A percentile compares a stretch with the other conserved stretches of the same genome.
Conservation (phyloP, 2,329 filamentous ascomycete genomes). For the Ceratocystis huliohia region DNA sequence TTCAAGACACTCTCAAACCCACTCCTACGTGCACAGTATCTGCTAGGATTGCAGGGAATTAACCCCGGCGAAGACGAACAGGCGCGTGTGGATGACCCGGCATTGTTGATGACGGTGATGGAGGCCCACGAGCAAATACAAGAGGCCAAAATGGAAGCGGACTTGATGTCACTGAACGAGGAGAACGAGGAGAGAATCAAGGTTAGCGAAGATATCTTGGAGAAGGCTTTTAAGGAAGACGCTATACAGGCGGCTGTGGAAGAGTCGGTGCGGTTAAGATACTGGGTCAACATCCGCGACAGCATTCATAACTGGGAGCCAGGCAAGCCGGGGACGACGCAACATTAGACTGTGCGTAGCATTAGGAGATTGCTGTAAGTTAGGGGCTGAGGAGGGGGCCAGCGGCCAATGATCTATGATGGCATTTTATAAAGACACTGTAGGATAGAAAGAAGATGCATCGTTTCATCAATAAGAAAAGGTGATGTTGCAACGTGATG, state of each 20-base stretch:
- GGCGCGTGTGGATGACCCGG: constrained; percentile 52
- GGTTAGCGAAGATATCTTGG: constrained; percentile 50
- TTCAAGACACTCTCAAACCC: constrained; percentile 75
- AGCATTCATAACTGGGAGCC: constrained; percentile 73
- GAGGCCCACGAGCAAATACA: constrained; percentile 68
- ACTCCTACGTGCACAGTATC: constrained; percentile 73
- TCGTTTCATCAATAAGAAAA: background rate
- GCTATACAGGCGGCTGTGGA: constrained; percentile 53
- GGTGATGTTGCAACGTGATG: background rate
- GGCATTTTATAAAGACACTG: background rate
- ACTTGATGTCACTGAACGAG: constrained; percentile 44
- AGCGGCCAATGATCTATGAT: background rate
- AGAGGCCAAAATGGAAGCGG: constrained; percentile 53
- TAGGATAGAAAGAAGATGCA: background rate
- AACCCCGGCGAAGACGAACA: constrained; percentile 72
- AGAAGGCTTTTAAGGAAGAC: constrained; percentile 50
- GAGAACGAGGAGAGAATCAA: constrained; percentile 58
- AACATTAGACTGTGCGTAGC: constrained; percentile 30
- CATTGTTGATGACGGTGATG: constrained; percentile 64
- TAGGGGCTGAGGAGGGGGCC: background rate
- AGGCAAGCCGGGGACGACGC: constrained; percentile 48
- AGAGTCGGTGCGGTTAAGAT: constrained; percentile 67
- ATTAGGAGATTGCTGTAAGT: background rate
- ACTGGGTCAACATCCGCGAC: constrained; percentile 82
- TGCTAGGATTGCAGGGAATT: constrained; percentile 60